These are phyloP conservation scores for Arthrobotrys conoides DNA, from an alignment of 2,329 filamentous ascomycete genomes.

Conservation along the genomic window DNA sequence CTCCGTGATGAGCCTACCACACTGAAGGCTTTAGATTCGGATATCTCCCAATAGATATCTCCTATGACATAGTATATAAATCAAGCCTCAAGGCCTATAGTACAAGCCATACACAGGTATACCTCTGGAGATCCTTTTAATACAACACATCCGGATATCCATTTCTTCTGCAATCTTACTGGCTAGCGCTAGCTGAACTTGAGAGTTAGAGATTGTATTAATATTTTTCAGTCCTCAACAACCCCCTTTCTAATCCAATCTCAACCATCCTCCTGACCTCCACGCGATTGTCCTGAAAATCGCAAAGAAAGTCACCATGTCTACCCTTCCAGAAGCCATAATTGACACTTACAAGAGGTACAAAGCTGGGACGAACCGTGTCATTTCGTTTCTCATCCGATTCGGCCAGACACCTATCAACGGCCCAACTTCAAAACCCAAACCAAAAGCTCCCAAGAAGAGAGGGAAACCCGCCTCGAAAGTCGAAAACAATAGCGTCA, in stretches of 20 bases:
- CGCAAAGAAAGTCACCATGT: slow-evolving; percentile 2
- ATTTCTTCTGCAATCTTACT: too few relatives aligned
- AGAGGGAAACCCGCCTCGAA: not conserved
- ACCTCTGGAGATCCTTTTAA: too few relatives aligned
- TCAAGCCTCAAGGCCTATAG: too few relatives aligned
- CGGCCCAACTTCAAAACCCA: not conserved
- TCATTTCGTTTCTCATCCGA: slow-evolving; percentile 6
- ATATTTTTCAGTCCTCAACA: not conserved
- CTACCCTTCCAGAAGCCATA: slow-evolving; percentile 22
- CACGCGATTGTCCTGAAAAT: not conserved
- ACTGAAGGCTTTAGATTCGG: too few relatives aligned
- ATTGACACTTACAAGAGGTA: slow-evolving; percentile 25
- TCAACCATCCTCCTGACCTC: not conserved
- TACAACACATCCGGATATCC: too few relatives aligned
- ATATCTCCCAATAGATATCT: too few relatives aligned
- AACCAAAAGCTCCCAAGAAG: not conserved
- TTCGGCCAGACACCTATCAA: not conserved
- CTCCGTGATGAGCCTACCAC: too few relatives aligned
- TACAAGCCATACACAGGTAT: too few relatives aligned
- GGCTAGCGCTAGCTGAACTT: too few relatives aligned
- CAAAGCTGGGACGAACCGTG: slow-evolving; percentile 21
- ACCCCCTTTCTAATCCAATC: not conserved
- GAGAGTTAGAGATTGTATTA: too few relatives aligned
- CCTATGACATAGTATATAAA: too few relatives aligned
- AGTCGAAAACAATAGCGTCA: not conserved